Percentiles rank a stretch among this genome's conserved stretches.
Conservation (phyloP, 2,329 filamentous ascomycete genomes). For the Paracoccidioides brasiliensis region DNA sequence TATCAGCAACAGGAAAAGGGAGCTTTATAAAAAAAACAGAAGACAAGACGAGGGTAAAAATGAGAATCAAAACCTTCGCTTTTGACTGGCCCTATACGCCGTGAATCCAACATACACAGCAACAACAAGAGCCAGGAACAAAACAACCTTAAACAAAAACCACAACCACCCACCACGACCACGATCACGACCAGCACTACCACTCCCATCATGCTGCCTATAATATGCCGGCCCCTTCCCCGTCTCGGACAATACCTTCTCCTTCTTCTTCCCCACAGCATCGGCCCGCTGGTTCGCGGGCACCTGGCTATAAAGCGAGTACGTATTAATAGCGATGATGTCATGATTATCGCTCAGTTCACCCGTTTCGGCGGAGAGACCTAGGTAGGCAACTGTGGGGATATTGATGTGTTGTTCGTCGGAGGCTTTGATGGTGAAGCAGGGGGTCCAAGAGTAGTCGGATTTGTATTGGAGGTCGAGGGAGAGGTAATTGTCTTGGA, state of each 20-base stretch:
- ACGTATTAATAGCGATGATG: conserved; percentile 72
- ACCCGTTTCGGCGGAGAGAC: conserved; percentile 66
- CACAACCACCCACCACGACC: conserved; percentile 47
- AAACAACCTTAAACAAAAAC: conserved; percentile 69
- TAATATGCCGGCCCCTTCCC: conserved; percentile 12
- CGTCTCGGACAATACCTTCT: conserved; percentile 12
- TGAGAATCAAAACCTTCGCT: conserved; percentile 20
- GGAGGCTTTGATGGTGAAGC: conserved; percentile 58
- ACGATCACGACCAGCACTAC: neutral
- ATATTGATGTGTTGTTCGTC: conserved; percentile 58
- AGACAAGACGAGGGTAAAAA: neutral
- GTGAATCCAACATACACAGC: conserved; percentile 80
- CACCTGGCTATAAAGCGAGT: conserved; percentile 70
- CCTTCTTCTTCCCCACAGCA: conserved; percentile 16
- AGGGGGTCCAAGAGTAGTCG: conserved; percentile 75
- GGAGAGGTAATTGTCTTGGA: conserved; percentile 84
- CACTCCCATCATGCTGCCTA: neutral
- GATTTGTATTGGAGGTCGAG: conserved; percentile 90
- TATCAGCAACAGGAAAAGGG: neutral
- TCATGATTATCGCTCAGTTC: conserved; percentile 97
- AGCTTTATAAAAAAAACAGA: neutral
- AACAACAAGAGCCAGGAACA: conserved; percentile 56
- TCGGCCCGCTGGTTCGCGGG: conserved; percentile 17
- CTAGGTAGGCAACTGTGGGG: conserved; percentile 55
- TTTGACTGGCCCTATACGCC: conserved; percentile 54